These are phyloP conservation scores for Tubosaeta sp. DNA, from an alignment of 768 basidiomycete species.

Conservation along the genomic window DNA sequence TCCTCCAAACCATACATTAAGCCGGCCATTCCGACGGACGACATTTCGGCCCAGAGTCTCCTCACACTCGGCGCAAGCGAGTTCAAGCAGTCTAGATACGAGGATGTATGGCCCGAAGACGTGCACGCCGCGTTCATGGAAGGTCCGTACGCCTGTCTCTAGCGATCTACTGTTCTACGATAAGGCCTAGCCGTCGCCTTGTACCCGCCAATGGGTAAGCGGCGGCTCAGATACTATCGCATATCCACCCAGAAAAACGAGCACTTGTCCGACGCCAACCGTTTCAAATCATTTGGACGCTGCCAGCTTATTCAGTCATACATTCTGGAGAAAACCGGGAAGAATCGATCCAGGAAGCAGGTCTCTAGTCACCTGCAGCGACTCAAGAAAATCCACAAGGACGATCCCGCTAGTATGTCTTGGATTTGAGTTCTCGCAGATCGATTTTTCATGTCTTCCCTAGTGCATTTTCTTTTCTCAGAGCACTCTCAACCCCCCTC, in stretches of 20 bases:
- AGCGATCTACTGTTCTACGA: slow-evolving; percentile 5
- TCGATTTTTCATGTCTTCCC: background rate
- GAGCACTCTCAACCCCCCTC: slow-evolving; percentile 15
- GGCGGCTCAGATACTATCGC: slow-evolving; percentile 31
- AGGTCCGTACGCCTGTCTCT: slow-evolving; percentile 19
- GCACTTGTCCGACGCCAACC: slow-evolving; percentile 4
- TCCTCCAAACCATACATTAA: slow-evolving; percentile 13
- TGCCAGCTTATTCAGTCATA: slow-evolving; percentile 39
- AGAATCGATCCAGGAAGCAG: slow-evolving; percentile 36
- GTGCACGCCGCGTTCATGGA: slow-evolving; percentile 36
- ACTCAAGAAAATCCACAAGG: slow-evolving; percentile 32
- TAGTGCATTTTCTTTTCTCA: slow-evolving; percentile 26
- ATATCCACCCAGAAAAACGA: slow-evolving; percentile 17
- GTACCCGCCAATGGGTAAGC: slow-evolving; percentile 35
- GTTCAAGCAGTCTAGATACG: slow-evolving; percentile 30
- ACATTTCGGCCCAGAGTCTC: slow-evolving; percentile 2
- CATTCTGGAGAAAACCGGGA: slow-evolving; percentile 35
- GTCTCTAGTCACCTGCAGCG: slow-evolving; percentile 39
- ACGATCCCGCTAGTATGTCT: slow-evolving; percentile 31
- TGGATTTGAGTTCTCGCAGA: background rate
- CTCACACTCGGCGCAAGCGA: slow-evolving; percentile 4
- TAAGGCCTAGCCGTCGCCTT: slow-evolving; percentile 23
- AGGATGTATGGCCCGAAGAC: slow-evolving; percentile 33
- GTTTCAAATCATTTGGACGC: slow-evolving; percentile 32
- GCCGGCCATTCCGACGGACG: slow-evolving; percentile 7